These are phyloP conservation scores for Margaritispora aquatica DNA, from an alignment of 495 filamentous ascomycete genomes.

Conservation along the genomic window DNA sequence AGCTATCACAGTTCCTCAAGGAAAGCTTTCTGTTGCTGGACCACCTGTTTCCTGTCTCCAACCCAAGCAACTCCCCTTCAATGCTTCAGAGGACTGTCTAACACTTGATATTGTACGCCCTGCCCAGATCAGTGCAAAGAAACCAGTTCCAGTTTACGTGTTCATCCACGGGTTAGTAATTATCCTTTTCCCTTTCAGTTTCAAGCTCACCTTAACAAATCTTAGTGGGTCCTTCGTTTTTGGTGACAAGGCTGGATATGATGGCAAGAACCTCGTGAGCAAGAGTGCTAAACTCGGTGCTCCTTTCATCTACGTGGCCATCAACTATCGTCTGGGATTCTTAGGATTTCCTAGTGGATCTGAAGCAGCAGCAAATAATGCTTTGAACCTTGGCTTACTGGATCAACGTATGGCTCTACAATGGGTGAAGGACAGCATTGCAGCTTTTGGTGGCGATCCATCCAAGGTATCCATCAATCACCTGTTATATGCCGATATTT, in stretches of 20 bases:
- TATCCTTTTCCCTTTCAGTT: constrained; percentile 22
- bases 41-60: neutral
- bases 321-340: constrained; percentile 51
- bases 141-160: constrained; percentile 37
- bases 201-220: constrained; percentile 32
- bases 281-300: constrained; percentile 32
- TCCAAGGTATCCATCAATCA: constrained; percentile 27
- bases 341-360: constrained; percentile 44
- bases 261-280: constrained; percentile 37
- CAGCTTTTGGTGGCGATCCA: constrained; percentile 63
- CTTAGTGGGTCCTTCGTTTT: neutral
- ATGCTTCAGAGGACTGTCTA: constrained; percentile 45
- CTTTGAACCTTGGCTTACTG: constrained; percentile 51
- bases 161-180: constrained; percentile 57
- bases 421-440: constrained; percentile 66
- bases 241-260: constrained; percentile 46
- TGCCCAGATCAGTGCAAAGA: constrained; percentile 26
- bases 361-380: neutral
- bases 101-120: constrained; percentile 40
- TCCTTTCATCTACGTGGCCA: constrained; percentile 51
- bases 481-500: neutral
- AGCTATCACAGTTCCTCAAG: constrained; percentile 22
- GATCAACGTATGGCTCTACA: constrained; percentile 64
- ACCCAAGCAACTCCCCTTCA: neutral
- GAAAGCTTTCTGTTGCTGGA: neutral